These are phyloP conservation scores for Candida easanensis DNA, from an alignment of 805 yeast genomes.

Conservation along the genomic window DNA sequence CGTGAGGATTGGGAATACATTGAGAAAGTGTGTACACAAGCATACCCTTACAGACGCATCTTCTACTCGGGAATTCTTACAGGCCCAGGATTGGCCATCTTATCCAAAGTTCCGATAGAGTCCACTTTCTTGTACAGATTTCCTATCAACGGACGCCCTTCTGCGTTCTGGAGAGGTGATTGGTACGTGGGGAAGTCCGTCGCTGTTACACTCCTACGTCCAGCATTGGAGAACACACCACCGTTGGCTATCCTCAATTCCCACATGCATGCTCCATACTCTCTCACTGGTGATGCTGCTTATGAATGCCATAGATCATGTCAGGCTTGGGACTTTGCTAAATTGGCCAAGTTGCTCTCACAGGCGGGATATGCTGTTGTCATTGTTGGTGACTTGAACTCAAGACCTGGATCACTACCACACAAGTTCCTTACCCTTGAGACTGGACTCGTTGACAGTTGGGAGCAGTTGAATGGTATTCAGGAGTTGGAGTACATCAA, in stretches of 20 bases:
- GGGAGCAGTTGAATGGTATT: conserved; percentile 67
- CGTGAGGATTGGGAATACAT: conserved; percentile 77
- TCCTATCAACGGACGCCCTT: conserved; percentile 91
- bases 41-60: conserved; percentile 62
- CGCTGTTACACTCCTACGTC: conserved; percentile 66
- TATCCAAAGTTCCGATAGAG: conserved; percentile 81
- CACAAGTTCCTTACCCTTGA: conserved; percentile 67
- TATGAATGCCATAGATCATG: conserved; percentile 87
- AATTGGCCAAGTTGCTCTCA: conserved; percentile 55
- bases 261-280: conserved; percentile 97
- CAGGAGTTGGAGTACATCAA: conserved; percentile 41
- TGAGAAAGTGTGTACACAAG: conserved; percentile 37
- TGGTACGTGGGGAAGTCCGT: conserved; percentile 95
- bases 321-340: conserved; percentile 95
- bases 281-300: conserved; percentile 78
- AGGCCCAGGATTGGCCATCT: conserved; percentile 89
- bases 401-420: conserved; percentile 83
- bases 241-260: conserved; percentile 82
- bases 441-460: conserved; percentile 73
- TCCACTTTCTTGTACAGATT: conserved; percentile 77
- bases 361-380: conserved; percentile 81
- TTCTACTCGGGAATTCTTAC: conserved; percentile 83
- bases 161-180: conserved; percentile 92
- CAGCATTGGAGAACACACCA: conserved; percentile 41
- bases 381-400: conserved; percentile 91